phyloP scores from a whole-genome alignment of 257 asterid genomes.

The Solanum peruvianum region DNA sequence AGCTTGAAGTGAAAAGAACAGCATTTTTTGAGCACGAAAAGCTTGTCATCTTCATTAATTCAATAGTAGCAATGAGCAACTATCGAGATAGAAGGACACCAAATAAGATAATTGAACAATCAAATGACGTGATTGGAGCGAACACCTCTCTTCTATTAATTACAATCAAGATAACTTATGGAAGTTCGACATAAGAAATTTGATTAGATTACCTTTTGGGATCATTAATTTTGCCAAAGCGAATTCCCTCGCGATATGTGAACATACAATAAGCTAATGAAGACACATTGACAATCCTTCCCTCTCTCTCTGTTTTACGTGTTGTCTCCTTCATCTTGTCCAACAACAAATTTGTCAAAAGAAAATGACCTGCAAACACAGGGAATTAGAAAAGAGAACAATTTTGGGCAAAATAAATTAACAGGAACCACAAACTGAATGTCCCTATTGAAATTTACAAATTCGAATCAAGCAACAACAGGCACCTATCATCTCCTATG shows the following conservation, averaged over 20 bases:
- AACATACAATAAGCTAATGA: conserved; percentile 43
- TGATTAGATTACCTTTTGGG: conserved; percentile 27
- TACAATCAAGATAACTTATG: background rate
- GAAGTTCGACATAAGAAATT: background rate
- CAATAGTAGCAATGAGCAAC: background rate
- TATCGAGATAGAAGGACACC: background rate
- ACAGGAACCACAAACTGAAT: background rate
- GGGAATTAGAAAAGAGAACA: background rate
- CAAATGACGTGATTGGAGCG: background rate
- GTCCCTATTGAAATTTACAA: background rate
- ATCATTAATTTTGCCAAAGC: conserved; percentile 51
- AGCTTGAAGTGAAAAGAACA: background rate
- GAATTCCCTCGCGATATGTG: conserved; percentile 50
- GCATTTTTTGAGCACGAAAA: background rate
- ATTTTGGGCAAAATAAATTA: background rate
- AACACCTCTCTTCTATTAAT: background rate
- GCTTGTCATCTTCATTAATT: background rate
- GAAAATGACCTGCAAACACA: conserved; percentile 79
- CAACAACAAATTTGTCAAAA: conserved; percentile 53
- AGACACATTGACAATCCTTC: conserved; percentile 75
- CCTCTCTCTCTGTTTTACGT: conserved; percentile 46
- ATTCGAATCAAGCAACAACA: background rate
- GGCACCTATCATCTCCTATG: background rate
- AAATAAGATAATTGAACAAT: background rate
- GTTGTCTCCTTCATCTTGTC: conserved; percentile 75